Evolutionary conservation across 257 asterid genomes (phyloP).

Genomic region (Dorcoceras hygrometricum): DNA sequence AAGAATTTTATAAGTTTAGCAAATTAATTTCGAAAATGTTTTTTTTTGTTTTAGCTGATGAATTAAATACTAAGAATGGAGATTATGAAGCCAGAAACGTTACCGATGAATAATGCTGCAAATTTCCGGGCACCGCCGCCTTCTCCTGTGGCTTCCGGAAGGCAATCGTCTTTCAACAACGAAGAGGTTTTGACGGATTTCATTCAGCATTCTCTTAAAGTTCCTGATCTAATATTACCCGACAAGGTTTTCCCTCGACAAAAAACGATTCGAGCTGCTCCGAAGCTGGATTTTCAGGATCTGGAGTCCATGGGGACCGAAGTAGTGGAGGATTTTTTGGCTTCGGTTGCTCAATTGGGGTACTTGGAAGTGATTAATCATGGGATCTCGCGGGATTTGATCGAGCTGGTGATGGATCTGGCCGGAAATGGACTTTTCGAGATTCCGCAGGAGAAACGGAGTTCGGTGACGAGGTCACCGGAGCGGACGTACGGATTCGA

Average conservation of each 20-base stretch:
- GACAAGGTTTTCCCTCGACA: slow-evolving; percentile 71
- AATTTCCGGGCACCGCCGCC: slow-evolving; percentile 95
- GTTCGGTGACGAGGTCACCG: slow-evolving; percentile 38
- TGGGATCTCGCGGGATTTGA: slow-evolving; percentile 55
- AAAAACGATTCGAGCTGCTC: slow-evolving; percentile 43
- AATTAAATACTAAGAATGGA: too few species aligned
- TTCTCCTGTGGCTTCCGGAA: slow-evolving; percentile 77
- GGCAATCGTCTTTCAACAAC: slow-evolving; percentile 51
- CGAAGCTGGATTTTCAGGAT: slow-evolving; percentile 45
- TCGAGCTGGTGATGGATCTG: slow-evolving; percentile 39
- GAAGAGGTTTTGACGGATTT: slow-evolving; percentile 67
- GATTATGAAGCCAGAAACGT: slow-evolving; percentile 49
- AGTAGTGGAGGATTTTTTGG: slow-evolving; percentile 27
- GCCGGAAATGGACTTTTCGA: slow-evolving; percentile 55
- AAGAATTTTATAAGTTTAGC: too few species aligned
- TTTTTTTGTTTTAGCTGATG: too few species aligned
- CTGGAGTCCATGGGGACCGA: slow-evolving; percentile 29
- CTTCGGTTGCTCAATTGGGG: slow-evolving; percentile 44
- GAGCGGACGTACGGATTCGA: slow-evolving; percentile 71
- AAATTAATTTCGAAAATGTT: too few species aligned
- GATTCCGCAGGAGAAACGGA: slow-evolving; percentile 53
- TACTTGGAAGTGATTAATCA: slow-evolving; percentile 76
- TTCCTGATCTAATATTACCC: slow-evolving; percentile 74
- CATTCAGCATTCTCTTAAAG: slow-evolving; percentile 58
- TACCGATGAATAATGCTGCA: slow-evolving; percentile 36